Conservation (phyloP, 2,329 filamentous ascomycete species). For the Colletotrichum lini region DNA sequence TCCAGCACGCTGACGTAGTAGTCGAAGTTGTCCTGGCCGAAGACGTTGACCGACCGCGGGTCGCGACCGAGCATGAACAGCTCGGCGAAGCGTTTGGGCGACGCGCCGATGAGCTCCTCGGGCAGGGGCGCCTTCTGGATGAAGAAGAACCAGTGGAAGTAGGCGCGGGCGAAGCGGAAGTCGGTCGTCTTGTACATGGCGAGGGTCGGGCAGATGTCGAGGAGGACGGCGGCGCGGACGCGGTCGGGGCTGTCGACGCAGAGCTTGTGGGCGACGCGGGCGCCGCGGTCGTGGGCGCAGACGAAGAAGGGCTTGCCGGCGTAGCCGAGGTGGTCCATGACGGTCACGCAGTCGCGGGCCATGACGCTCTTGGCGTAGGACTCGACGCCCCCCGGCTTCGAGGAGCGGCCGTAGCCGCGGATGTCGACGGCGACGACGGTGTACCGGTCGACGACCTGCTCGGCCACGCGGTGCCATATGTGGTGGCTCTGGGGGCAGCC, state of each 20-base stretch:
- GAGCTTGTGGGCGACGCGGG: conserved; percentile 68
- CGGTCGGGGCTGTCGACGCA: conserved; percentile 61
- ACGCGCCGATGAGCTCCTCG: conserved; percentile 60
- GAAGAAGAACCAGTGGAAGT: conserved; percentile 73
- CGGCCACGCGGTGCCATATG: conserved; percentile 65
- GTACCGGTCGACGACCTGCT: conserved; percentile 56
- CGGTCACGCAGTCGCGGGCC: conserved; percentile 61
- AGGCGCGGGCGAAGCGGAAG: conserved; percentile 61
- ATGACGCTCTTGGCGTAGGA: conserved; percentile 64
- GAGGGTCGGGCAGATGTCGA: conserved; percentile 70
- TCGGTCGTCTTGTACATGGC: conserved; percentile 64
- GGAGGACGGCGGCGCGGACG: conserved; percentile 59
- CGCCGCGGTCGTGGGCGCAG: conserved; percentile 71
- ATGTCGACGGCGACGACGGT: conserved; percentile 63
- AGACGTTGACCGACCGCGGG: conserved; percentile 53
- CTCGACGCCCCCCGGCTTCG: conserved; percentile 56
- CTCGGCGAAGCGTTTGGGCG: conserved; percentile 57
- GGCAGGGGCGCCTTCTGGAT: conserved; percentile 67
- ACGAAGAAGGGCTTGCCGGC: conserved; percentile 57
- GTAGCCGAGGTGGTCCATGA: conserved; percentile 61
- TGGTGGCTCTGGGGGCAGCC: conserved; percentile 67
- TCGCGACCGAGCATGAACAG: conserved; percentile 59
- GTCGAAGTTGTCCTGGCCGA: conserved; percentile 52
- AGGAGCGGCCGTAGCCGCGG: conserved; percentile 66
- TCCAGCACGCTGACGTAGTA: conserved; percentile 59